These are phyloP conservation scores for Phytophthora macrochlamydospora DNA, from an alignment of 352 stramenopile species.

Conservation along the genomic window DNA sequence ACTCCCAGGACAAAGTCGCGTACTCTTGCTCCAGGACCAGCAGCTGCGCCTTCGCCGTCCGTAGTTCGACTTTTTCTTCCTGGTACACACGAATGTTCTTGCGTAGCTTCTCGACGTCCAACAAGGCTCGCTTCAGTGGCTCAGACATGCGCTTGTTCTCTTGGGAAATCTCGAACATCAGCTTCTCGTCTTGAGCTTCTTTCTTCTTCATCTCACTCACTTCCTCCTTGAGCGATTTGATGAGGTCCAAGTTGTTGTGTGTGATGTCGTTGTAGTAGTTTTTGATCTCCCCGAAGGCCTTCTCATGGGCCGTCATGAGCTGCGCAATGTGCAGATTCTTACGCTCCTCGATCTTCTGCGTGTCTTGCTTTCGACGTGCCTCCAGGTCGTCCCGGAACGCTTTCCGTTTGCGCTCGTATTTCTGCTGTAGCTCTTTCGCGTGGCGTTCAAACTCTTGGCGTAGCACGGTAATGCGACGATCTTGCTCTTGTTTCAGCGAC, in stretches of 20 bases:
- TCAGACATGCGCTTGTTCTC: slow-evolving; percentile 96
- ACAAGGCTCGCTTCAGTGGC: slow-evolving; percentile 90
- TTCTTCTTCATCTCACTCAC: slow-evolving; percentile 94
- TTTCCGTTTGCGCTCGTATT: slow-evolving; percentile 85
- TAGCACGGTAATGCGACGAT: slow-evolving; percentile 90
- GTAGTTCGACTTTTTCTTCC: slow-evolving; percentile 71
- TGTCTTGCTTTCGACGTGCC: slow-evolving; percentile 81
- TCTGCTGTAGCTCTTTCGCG: slow-evolving; percentile 91
- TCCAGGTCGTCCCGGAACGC: slow-evolving; percentile 87
- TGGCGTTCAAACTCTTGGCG: slow-evolving; percentile 93
- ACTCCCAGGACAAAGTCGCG: slow-evolving; percentile 91
- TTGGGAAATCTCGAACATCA: slow-evolving; percentile 94
- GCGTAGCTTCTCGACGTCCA: slow-evolving; percentile 74
- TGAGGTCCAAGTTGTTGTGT: slow-evolving; percentile 97
- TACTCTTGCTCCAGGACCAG: slow-evolving; percentile 90
- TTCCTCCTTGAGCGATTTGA: slow-evolving; percentile 96
- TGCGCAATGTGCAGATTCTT: slow-evolving; percentile 93
- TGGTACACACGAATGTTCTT: slow-evolving; percentile 76
- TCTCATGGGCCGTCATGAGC: slow-evolving; percentile 93
- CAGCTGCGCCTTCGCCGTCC: slow-evolving; percentile 71
- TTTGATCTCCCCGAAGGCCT: slow-evolving; percentile 96
- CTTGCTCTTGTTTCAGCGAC: slow-evolving; percentile 92
- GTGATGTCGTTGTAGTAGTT: slow-evolving; percentile 98
- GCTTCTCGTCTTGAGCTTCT: slow-evolving; percentile 93
- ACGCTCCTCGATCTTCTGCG: slow-evolving; percentile 88